Conservation (phyloP, 2,329 filamentous ascomycete genomes). For the Madurella mycetomatis region DNA sequence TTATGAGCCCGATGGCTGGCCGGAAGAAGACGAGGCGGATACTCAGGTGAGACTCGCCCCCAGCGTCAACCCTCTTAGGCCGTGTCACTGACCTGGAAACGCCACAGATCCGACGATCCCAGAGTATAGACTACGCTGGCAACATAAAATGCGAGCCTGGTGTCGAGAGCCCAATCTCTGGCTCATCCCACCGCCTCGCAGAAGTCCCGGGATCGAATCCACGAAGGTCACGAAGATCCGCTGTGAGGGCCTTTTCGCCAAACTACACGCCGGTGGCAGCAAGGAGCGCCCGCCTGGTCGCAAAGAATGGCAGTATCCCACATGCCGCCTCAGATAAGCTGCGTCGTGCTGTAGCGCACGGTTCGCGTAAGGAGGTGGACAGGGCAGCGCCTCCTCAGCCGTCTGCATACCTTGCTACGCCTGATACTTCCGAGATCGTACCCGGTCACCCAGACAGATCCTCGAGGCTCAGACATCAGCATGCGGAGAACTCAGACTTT, state of each 20-base stretch:
- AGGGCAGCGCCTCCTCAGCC: constrained; percentile 26
- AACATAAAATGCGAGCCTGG: constrained; percentile 30
- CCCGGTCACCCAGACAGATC: constrained; percentile 31
- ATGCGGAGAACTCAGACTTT: constrained; percentile 43
- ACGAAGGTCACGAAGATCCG: constrained; percentile 33
- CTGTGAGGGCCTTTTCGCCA: constrained; percentile 33
- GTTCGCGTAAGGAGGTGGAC: constrained; percentile 29
- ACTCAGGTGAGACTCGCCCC: constrained; percentile 13
- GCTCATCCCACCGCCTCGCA: constrained; percentile 25
- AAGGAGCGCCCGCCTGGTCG: constrained; percentile 31
- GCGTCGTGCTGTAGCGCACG: constrained; percentile 34
- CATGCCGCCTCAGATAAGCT: constrained; percentile 37
- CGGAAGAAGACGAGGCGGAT: constrained; percentile 23
- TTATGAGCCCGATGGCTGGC: constrained; percentile 45
- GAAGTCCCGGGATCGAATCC: constrained; percentile 27
- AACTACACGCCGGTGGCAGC: constrained; percentile 27
- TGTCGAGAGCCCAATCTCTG: constrained; percentile 31
- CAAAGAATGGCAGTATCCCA: constrained; percentile 29
- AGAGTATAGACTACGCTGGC: constrained; percentile 20
- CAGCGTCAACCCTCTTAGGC: neutral
- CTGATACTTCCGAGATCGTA: constrained; percentile 50
- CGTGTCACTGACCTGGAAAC: constrained; percentile 9
- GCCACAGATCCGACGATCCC: constrained; percentile 18
- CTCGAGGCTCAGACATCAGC: constrained; percentile 38
- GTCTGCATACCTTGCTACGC: constrained; percentile 47